Evolutionary conservation across 202 grass and related monocot genomes (phyloP).

Genomic region (Dendrocalamus latiflorus): DNA sequence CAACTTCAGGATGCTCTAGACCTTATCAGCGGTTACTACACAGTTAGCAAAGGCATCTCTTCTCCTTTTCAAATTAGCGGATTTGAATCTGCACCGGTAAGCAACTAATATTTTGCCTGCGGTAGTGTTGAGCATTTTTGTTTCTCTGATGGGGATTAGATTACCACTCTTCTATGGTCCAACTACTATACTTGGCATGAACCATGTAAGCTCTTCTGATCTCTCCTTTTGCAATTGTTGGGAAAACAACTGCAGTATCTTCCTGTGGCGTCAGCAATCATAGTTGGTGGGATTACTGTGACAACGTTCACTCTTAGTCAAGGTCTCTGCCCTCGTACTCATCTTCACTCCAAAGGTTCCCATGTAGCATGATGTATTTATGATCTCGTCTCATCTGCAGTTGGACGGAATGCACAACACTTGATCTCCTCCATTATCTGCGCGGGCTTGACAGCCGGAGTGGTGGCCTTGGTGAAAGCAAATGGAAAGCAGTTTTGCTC

Average conservation of each 20-base stretch:
- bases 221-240: conserved; percentile 16
- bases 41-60: conserved; percentile 50
- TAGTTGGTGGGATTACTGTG: conserved; percentile 81
- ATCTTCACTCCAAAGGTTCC: background rate
- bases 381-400: conserved; percentile 41
- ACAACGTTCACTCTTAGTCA: conserved; percentile 88
- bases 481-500: conserved; percentile 97
- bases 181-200: too few species aligned
- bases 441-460: conserved; percentile 62
- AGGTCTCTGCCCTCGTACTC: conserved; percentile 45
- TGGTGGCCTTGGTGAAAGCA: conserved; percentile 87
- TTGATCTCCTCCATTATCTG: conserved; percentile 61
- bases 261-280: conserved; percentile 80
- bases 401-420: conserved; percentile 52
- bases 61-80: conserved; percentile 66
- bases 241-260: conserved; percentile 65
- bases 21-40: conserved; percentile 77
- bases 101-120: conserved; percentile 16
- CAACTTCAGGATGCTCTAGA: conserved; percentile 82
- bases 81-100: conserved; percentile 80
- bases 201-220: conserved; percentile 1
- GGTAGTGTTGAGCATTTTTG: too few species aligned
- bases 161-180: too few species aligned
- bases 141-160: too few species aligned
- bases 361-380: background rate